phyloP scores from a whole-genome alignment of 768 basidiomycete species.

The Naganishia vaughanmartiniae region DNA sequence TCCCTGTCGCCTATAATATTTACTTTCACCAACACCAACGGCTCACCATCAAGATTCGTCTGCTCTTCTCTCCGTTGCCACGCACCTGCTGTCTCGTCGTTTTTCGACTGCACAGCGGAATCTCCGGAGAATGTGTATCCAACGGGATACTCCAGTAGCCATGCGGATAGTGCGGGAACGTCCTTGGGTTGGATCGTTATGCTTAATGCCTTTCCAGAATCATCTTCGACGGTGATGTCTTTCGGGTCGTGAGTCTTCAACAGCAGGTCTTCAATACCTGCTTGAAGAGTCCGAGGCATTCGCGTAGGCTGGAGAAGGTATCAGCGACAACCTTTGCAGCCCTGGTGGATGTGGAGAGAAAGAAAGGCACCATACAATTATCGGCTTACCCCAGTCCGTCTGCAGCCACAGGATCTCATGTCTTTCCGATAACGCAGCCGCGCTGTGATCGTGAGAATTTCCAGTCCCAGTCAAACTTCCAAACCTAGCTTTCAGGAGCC shows the following conservation, averaged over 20 bases:
- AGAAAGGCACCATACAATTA: neutral
- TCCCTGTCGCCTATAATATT: slow-evolving; percentile 6
- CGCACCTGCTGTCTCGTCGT: neutral
- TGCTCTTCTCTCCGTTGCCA: neutral
- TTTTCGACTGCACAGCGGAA: no score
- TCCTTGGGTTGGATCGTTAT: neutral
- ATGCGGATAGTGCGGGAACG: slow-evolving; percentile 8
- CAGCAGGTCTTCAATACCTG: neutral
- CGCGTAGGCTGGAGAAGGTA: neutral
- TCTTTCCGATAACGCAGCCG: neutral
- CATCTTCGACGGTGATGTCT: neutral
- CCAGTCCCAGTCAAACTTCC: no score
- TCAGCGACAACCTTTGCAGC: neutral
- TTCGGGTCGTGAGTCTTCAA: no score
- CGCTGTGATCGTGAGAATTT: no score
- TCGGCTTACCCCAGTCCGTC: neutral
- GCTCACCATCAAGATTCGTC: slow-evolving; percentile 15
- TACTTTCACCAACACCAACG: slow-evolving; percentile 19
- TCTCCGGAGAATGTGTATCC: slow-evolving; percentile 18
- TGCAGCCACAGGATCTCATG: slow-evolving; percentile 8
- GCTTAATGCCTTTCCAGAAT: no score
- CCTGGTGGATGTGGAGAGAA: no score
- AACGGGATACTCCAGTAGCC: slow-evolving; percentile 17
- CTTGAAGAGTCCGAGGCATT: neutral
- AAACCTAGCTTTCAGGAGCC: neutral